A percentile compares a stretch with the other conserved stretches of the same genome.
Conservation (phyloP, 441 rosid species). For the Jatropha podagrica region DNA sequence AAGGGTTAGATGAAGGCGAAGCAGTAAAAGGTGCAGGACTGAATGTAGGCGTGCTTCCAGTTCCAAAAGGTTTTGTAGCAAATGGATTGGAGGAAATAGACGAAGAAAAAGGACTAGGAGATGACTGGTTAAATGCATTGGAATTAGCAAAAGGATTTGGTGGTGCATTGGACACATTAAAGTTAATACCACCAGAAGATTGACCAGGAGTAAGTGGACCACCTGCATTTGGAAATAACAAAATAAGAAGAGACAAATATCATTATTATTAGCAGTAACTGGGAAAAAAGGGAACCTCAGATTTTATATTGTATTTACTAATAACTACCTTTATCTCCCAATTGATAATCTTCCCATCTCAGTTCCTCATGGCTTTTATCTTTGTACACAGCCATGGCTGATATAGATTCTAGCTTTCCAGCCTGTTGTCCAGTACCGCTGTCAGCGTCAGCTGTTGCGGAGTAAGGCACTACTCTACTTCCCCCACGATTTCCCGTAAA, state of each 20-base stretch:
- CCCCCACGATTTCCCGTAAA: constrained; percentile 82
- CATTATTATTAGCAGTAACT: constrained; percentile 12
- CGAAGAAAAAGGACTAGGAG: constrained; percentile 56
- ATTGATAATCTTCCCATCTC: constrained; percentile 94
- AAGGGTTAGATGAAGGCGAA: constrained; percentile 46
- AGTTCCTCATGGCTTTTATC: constrained; percentile 92
- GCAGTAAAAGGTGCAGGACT: constrained; percentile 47
- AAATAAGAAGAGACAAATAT: constrained; percentile 7
- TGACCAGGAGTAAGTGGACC: constrained; percentile 69
- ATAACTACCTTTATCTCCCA: constrained; percentile 85
- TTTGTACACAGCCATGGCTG: constrained; percentile 77
- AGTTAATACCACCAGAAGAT: constrained; percentile 50
- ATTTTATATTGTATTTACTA: background rate
- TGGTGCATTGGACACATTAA: constrained; percentile 41
- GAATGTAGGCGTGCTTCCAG: constrained; percentile 35
- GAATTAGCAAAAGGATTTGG: constrained; percentile 54
- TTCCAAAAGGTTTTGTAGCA: constrained; percentile 50
- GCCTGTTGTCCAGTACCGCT: constrained; percentile 54
- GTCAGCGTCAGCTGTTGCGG: constrained; percentile 70
- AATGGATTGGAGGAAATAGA: constrained; percentile 52
- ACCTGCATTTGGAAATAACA: constrained; percentile 47
- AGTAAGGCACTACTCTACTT: constrained; percentile 65
- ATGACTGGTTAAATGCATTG: constrained; percentile 50
- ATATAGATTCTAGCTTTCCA: constrained; percentile 80
- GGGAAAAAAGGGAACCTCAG: background rate